phyloP scores from a whole-genome alignment of 2,329 filamentous ascomycete genomes.

The Pyrenochaeta sp. region DNA sequence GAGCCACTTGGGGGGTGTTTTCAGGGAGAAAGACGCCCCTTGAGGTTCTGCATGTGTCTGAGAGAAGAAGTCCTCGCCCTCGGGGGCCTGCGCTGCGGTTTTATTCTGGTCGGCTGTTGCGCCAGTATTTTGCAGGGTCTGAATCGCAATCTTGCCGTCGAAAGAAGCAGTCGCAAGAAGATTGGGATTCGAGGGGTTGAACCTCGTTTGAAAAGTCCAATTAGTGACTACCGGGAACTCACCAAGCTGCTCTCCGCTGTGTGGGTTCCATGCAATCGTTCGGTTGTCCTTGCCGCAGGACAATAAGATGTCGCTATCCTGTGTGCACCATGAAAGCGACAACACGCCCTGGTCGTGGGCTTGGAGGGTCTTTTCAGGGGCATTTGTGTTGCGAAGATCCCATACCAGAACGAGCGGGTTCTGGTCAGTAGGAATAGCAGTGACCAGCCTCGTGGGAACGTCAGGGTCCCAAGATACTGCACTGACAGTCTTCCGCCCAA shows the following conservation, averaged over 20 bases:
- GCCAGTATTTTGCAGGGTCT: conserved; percentile 94
- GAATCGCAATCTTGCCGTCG: conserved; percentile 92
- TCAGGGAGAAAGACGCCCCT: conserved; percentile 84
- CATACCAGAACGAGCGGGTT: conserved; percentile 89
- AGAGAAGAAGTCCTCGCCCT: conserved; percentile 96
- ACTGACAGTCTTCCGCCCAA: conserved; percentile 89
- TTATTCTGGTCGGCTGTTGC: conserved; percentile 71
- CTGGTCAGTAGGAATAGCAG: conserved; percentile 87
- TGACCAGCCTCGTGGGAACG: conserved; percentile 89
- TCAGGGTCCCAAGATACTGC: conserved; percentile 97
- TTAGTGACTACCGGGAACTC: conserved; percentile 99
- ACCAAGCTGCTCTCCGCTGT: conserved; percentile 84
- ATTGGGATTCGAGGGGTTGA: conserved; percentile 91
- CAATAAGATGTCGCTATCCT: conserved; percentile 86
- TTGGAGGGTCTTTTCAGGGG: conserved; percentile 84
- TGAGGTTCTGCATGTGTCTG: conserved; percentile 92
- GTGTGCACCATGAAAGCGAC: conserved; percentile 92
- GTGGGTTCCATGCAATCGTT: conserved; percentile 94
- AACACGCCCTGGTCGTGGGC: conserved; percentile 95
- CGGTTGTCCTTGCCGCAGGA: conserved; percentile 97
- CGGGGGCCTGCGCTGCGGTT: conserved; percentile 67
- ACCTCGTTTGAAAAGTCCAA: conserved; percentile 96
- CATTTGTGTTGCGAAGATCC: conserved; percentile 96
- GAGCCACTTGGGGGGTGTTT: conserved; percentile 88
- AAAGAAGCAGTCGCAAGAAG: conserved; percentile 95